phyloP scores from a whole-genome alignment of 2,329 filamentous ascomycete species.

The Orbilia blumenaviensis region DNA sequence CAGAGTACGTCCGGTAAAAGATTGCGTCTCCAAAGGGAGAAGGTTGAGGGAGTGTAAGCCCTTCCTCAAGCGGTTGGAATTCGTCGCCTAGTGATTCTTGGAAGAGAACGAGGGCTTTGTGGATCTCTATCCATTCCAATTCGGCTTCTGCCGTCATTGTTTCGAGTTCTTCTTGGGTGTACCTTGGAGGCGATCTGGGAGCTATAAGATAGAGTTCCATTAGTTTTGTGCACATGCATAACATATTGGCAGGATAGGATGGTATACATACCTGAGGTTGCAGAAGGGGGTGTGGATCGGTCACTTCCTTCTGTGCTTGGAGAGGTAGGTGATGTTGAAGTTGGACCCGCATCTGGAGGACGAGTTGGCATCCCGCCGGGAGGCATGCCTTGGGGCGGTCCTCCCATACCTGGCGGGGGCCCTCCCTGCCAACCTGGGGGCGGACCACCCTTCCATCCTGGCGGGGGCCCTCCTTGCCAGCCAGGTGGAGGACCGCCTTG shows the following conservation, averaged over 20 bases:
- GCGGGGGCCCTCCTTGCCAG: constrained; percentile 41
- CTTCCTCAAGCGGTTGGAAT: constrained; percentile 78
- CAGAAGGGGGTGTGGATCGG: constrained; percentile 24
- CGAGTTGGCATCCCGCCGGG: constrained; percentile 19
- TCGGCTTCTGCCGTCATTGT: constrained; percentile 74
- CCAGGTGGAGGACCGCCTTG: constrained; percentile 37
- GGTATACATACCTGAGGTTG: constrained; percentile 33
- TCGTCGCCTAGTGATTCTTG: constrained; percentile 73
- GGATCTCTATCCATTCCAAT: constrained; percentile 80
- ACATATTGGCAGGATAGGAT: background rate
- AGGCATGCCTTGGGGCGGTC: constrained; percentile 40
- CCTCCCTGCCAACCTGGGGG: constrained; percentile 36
- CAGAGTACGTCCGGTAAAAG: constrained; percentile 85
- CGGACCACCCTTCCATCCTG: constrained; percentile 30
- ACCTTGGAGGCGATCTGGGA: constrained; percentile 59
- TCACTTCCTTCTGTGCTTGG: constrained; percentile 3
- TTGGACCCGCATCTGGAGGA: constrained; percentile 4
- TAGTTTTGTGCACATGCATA: background rate
- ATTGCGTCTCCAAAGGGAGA: constrained; percentile 82
- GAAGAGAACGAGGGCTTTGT: constrained; percentile 74
- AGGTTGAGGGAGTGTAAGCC: constrained; percentile 69
- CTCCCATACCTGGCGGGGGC: constrained; percentile 38
- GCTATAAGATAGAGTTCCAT: constrained; percentile 15
- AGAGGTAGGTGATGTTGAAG: constrained; percentile 13
- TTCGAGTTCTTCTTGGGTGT: constrained; percentile 66